Evolutionary conservation across 306 rosid genomes (phyloP).

Genomic region (Gleditsia sinensis): DNA sequence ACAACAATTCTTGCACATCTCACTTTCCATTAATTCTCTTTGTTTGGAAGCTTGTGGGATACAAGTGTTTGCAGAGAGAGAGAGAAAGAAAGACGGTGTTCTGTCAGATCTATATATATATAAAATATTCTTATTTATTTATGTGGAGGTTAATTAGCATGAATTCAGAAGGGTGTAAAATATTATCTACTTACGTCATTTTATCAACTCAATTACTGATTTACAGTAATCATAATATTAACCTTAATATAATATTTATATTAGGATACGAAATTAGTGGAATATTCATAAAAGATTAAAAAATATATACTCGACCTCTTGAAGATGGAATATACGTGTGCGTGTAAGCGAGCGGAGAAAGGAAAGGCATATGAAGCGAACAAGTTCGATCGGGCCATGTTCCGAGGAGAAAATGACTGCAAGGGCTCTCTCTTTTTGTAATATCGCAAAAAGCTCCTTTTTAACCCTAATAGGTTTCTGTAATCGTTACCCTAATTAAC

Average conservation of each 20-base stretch:
- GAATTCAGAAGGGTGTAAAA: neutral
- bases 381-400: constrained; percentile 56
- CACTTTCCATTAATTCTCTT: constrained; percentile 90
- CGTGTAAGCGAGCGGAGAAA: constrained; percentile 20
- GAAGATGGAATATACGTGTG: neutral
- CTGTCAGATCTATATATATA: constrained; percentile 46
- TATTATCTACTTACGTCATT: constrained; percentile 3
- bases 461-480: constrained; percentile 45
- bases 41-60: constrained; percentile 89
- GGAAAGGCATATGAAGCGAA: constrained; percentile 40
- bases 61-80: constrained; percentile 47
- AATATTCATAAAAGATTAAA: no score
- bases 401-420: constrained; percentile 57
- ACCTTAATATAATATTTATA: no score
- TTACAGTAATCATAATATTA: no score
- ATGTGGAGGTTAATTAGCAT: neutral
- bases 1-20: constrained; percentile 61
- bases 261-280: no score
- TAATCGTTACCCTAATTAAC: constrained; percentile 40
- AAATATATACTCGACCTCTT: no score
- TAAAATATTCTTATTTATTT: neutral
- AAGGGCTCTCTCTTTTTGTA: constrained; percentile 56
- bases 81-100: constrained; percentile 54
- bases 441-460: constrained; percentile 63
- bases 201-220: neutral